phyloP scores from a whole-genome alignment of 2,329 filamentous ascomycete species.

The Aspergillus caelatus region DNA sequence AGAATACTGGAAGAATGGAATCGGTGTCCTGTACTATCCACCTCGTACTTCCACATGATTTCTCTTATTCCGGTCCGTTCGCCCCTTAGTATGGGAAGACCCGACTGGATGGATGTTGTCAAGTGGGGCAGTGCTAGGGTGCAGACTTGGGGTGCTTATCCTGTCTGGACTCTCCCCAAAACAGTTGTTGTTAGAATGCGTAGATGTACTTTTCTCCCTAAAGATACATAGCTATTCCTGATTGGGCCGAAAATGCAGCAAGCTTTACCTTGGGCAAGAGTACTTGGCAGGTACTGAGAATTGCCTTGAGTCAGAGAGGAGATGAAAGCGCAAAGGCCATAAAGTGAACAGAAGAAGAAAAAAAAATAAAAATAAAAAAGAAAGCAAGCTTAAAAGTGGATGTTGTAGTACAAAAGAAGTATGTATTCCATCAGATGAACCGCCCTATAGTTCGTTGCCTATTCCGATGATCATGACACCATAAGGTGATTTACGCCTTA shows the following conservation, averaged over 20 bases:
- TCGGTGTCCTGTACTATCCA: neutral
- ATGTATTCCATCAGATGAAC: neutral
- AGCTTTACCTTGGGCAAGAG: neutral
- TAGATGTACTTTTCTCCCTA: neutral
- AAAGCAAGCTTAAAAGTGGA: neutral
- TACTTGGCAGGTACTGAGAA: conserved; percentile 7
- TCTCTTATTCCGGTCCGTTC: conserved; percentile 15
- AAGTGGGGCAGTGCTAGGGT: conserved; percentile 31
- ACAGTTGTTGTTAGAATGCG: conserved; percentile 11
- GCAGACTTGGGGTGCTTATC: conserved; percentile 30
- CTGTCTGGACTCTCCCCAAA: conserved; percentile 19
- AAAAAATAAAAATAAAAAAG: neutral
- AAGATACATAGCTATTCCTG: neutral
- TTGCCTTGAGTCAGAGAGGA: conserved; percentile 6
- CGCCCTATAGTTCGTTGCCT: neutral
- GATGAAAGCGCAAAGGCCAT: conserved; percentile 5
- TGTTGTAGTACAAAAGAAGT: neutral
- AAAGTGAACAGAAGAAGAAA: neutral
- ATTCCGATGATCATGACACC: neutral
- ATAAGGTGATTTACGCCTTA: neutral
- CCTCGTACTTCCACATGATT: neutral
- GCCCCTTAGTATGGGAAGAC: conserved; percentile 12
- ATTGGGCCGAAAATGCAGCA: conserved; percentile 1
- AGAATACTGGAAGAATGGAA: neutral
- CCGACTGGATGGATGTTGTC: conserved; percentile 19